Percentiles rank a stretch among this genome's conserved stretches.
Conservation (phyloP, 2,329 filamentous ascomycete species). For the Beauveria asiatica region DNA sequence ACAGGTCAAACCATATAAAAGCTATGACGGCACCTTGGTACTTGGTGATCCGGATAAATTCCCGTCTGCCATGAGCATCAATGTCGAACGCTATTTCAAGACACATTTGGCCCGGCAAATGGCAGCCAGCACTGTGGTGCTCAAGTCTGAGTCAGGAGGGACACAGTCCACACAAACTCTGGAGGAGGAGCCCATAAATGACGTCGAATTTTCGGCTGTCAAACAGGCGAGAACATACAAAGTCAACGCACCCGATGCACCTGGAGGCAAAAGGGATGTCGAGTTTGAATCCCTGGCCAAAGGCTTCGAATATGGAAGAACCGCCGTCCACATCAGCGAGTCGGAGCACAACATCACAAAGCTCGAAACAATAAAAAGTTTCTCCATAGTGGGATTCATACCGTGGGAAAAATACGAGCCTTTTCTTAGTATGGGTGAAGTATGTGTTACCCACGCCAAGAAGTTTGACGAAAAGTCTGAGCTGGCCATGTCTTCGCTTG, state of each 20-base stretch:
- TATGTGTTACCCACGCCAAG: conserved; percentile 68
- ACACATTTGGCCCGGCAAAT: conserved; percentile 69
- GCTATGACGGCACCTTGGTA: conserved; percentile 70
- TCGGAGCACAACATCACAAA: conserved; percentile 85
- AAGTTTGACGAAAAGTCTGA: conserved; percentile 73
- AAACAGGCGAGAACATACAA: conserved; percentile 72
- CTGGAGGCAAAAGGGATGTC: conserved; percentile 75
- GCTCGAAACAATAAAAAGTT: conserved; percentile 63
- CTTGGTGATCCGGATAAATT: conserved; percentile 71
- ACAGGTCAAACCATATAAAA: conserved; percentile 62
- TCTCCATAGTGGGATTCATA: conserved; percentile 85
- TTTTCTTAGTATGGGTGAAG: conserved; percentile 76
- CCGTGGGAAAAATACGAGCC: conserved; percentile 68
- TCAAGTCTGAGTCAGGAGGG: conserved; percentile 39
- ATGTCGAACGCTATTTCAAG: conserved; percentile 84
- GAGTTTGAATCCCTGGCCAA: conserved; percentile 78
- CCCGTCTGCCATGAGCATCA: conserved; percentile 68
- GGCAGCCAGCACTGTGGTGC: conserved; percentile 68
- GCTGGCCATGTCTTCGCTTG: conserved; percentile 78
- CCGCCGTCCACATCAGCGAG: conserved; percentile 80
- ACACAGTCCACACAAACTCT: conserved; percentile 45
- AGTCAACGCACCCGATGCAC: conserved; percentile 63
- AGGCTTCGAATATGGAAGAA: conserved; percentile 88
- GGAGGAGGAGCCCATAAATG: conserved; percentile 39
- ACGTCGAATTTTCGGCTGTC: conserved; percentile 57